Conservation (phyloP, 495 filamentous ascomycete genomes). For the Trichoderma gamsii region DNA sequence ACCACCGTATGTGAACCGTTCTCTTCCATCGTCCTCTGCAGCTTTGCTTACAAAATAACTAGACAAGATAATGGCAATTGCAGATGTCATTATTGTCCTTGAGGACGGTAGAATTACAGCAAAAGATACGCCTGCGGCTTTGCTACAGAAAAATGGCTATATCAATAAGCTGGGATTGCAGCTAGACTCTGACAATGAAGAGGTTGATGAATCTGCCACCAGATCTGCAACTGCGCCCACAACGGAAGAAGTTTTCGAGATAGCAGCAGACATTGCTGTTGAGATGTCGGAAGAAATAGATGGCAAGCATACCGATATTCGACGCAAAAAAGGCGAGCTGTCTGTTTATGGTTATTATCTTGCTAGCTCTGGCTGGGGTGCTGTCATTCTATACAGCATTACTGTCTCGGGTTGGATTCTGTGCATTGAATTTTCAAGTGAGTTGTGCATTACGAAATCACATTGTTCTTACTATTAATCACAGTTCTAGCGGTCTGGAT, state of each 20-base stretch:
- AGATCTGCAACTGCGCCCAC: background rate
- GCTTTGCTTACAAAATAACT: background rate
- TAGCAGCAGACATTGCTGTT: background rate
- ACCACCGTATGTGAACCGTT: slow-evolving; percentile 12
- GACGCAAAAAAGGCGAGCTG: slow-evolving; percentile 39
- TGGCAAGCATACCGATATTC: slow-evolving; percentile 25
- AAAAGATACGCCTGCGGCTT: background rate
- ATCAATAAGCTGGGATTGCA: slow-evolving; percentile 8
- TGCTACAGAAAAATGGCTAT: slow-evolving; percentile 1
- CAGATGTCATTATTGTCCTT: slow-evolving; percentile 5
- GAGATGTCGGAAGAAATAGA: slow-evolving; percentile 22
- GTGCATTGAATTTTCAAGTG: slow-evolving; percentile 28
- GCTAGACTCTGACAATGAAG: background rate
- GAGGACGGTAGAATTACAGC: background rate
- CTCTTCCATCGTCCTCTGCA: background rate
- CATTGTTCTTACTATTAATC: background rate
- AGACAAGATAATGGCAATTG: background rate
- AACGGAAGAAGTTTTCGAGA: background rate
- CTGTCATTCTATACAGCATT: slow-evolving; percentile 38
- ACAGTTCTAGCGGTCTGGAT: slow-evolving; percentile 25
- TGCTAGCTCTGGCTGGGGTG: slow-evolving; percentile 43
- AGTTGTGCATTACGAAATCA: slow-evolving; percentile 6
- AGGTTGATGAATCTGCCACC: background rate
- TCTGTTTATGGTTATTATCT: slow-evolving; percentile 52
- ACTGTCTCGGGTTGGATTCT: slow-evolving; percentile 26